Conservation (phyloP, 257 asterid species). For the Buddleja alternifolia region DNA sequence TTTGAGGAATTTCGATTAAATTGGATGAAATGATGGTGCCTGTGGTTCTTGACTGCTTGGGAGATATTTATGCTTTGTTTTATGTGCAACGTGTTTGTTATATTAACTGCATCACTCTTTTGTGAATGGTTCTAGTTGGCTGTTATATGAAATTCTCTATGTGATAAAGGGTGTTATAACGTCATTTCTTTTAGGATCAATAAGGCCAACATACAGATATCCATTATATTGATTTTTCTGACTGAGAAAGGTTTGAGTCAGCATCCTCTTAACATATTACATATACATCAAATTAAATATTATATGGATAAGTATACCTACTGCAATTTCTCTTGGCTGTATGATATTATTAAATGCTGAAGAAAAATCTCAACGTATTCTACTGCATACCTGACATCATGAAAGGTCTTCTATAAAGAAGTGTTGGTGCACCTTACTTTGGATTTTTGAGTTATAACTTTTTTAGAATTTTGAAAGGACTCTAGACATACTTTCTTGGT, state of each 20-base stretch:
- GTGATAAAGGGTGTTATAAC: too few species aligned
- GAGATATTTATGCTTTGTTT: background rate
- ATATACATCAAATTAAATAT: background rate
- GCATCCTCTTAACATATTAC: too few species aligned
- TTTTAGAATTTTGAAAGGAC: background rate
- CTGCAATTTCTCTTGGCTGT: background rate
- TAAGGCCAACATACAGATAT: background rate
- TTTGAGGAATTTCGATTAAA: too few species aligned
- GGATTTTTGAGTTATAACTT: background rate
- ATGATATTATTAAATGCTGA: background rate
- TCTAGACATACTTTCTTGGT: background rate
- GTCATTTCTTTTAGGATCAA: too few species aligned
- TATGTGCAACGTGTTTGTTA: background rate
- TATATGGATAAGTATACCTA: background rate
- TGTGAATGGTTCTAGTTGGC: background rate
- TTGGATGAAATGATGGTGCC: conserved; percentile 1
- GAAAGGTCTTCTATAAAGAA: background rate
- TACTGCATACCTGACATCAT: background rate
- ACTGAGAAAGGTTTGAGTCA: too few species aligned
- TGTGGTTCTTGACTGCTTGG: background rate
- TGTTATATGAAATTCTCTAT: background rate
- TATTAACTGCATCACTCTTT: background rate
- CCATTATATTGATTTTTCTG: background rate
- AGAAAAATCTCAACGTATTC: background rate
- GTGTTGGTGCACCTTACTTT: background rate